Conservation (phyloP, 352 stramenopile genomes). For the Albugo laibachii region DNA sequence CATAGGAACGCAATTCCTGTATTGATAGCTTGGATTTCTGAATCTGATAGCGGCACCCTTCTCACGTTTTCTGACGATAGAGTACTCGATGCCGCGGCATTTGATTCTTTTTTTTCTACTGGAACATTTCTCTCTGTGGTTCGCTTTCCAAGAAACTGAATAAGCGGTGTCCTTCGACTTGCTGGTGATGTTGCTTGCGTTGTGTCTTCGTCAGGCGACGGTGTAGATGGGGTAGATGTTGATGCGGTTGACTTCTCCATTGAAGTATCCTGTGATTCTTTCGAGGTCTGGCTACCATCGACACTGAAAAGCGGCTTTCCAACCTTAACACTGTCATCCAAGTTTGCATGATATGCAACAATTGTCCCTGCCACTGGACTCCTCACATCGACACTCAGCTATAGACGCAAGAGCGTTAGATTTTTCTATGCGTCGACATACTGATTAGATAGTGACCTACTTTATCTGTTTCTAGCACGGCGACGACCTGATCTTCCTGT, state of each 20-base stretch:
- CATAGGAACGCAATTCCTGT: slow-evolving; percentile 57
- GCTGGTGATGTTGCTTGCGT: slow-evolving; percentile 1
- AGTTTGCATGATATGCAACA: slow-evolving; percentile 83
- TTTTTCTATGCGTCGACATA: not conserved
- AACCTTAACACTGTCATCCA: slow-evolving; percentile 94
- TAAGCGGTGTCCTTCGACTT: slow-evolving; percentile 26
- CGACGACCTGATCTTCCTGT: slow-evolving; percentile 90
- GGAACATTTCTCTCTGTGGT: slow-evolving; percentile 21
- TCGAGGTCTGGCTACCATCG: slow-evolving; percentile 36
- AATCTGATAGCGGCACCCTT: slow-evolving; percentile 34
- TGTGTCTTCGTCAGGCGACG: slow-evolving; percentile 2
- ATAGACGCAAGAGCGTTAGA: not conserved
- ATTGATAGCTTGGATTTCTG: slow-evolving; percentile 66
- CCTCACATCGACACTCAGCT: slow-evolving; percentile 71
- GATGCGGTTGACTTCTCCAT: not conserved
- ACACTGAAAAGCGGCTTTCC: slow-evolving; percentile 86
- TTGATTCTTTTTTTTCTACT: slow-evolving; percentile 6
- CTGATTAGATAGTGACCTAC: slow-evolving; percentile 25
- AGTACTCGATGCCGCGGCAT: slow-evolving; percentile 7
- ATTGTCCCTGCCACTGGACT: slow-evolving; percentile 82
- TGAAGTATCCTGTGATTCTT: not conserved
- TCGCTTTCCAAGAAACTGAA: slow-evolving; percentile 53
- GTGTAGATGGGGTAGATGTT: not conserved
- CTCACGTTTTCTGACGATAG: slow-evolving; percentile 39
- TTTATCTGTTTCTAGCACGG: slow-evolving; percentile 99